phyloP scores from a whole-genome alignment of 2,329 filamentous ascomycete genomes.

The Huntiella abstrusa region DNA sequence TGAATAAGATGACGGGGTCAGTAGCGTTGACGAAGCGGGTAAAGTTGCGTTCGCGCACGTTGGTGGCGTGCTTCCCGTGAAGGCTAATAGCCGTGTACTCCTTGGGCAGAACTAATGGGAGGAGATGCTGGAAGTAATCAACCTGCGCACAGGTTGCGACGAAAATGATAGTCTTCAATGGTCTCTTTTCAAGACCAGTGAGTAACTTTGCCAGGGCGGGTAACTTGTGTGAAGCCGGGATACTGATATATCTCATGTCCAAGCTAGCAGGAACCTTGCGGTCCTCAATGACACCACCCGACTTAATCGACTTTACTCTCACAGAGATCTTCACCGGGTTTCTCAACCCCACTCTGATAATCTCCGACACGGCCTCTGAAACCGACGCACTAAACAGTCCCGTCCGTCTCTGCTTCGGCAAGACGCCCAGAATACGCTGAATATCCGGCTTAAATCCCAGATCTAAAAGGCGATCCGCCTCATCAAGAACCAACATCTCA shows the following conservation, averaged over 20 bases:
- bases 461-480: constrained; percentile 82
- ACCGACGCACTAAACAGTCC: constrained; percentile 90
- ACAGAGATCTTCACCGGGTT: constrained; percentile 93
- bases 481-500: constrained; percentile 80
- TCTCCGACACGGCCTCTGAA: constrained; percentile 84
- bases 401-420: constrained; percentile 86
- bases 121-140: constrained; percentile 74
- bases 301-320: constrained; percentile 60
- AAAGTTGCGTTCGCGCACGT: constrained; percentile 78
- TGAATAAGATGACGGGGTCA: constrained; percentile 64
- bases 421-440: constrained; percentile 60
- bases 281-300: constrained; percentile 51
- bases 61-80: constrained; percentile 80
- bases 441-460: constrained; percentile 86
- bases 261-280: constrained; percentile 78
- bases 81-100: constrained; percentile 57
- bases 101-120: constrained; percentile 52
- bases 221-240: constrained; percentile 62
- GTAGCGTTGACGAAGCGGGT: constrained; percentile 57
- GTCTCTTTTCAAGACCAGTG: constrained; percentile 46
- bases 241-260: constrained; percentile 71
- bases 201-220: constrained; percentile 56
- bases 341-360: constrained; percentile 75
- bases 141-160: constrained; percentile 87
- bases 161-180: constrained; percentile 78